Conservation (phyloP, 108 stramenopile species). For the Skeletonema grethae region DNA sequence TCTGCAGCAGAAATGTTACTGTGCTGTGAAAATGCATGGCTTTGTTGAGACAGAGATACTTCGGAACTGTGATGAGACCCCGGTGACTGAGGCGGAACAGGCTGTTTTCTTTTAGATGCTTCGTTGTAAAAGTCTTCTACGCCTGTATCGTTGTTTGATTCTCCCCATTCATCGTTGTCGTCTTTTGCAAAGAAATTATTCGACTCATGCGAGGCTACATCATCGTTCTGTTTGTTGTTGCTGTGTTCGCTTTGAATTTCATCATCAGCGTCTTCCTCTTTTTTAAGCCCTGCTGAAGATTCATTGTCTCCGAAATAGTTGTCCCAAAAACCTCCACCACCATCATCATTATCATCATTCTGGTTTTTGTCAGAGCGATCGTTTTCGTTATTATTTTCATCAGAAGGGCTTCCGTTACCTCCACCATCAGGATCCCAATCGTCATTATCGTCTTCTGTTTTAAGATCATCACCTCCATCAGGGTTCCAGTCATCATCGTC, state of each 20-base stretch:
- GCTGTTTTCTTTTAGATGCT: slow-evolving; percentile 9
- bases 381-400: background rate
- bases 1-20: slow-evolving; percentile 35
- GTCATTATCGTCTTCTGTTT: background rate
- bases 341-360: background rate
- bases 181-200: background rate
- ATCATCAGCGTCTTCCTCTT: background rate
- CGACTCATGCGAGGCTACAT: background rate
- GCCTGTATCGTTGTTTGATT: background rate
- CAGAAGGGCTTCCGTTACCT: background rate
- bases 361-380: background rate
- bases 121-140: slow-evolving; percentile 28
- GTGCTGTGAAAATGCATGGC: background rate
- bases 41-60: background rate
- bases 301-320: slow-evolving; percentile 4
- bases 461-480: background rate
- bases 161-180: background rate
- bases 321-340: background rate
- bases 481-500: background rate
- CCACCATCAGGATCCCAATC: slow-evolving; percentile 2
- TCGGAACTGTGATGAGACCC: background rate
- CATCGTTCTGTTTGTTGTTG: background rate
- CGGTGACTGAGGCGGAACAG: background rate
- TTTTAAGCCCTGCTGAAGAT: background rate
- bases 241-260: background rate